Conservation (phyloP, 192 early-diverging fungal species). For the Lunasporangiospora selenospora region DNA sequence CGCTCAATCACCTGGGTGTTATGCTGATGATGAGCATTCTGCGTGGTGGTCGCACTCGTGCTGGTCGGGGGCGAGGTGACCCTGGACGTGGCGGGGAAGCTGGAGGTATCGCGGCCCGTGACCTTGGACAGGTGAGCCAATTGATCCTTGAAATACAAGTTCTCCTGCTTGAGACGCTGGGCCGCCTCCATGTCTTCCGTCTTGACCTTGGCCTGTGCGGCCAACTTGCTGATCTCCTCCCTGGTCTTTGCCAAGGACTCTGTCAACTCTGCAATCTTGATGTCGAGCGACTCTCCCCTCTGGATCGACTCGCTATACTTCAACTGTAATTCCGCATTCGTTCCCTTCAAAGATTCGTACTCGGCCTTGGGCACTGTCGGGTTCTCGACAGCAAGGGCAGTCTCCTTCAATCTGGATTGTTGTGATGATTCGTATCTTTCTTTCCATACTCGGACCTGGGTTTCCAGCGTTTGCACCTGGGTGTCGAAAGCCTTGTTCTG, state of each 20-base stretch:
- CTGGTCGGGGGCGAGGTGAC: slow-evolving; percentile 16
- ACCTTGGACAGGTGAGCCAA: slow-evolving; percentile 62
- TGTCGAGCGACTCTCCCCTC: slow-evolving; percentile 68
- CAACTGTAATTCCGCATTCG: slow-evolving; percentile 63
- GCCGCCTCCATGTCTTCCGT: slow-evolving; percentile 69
- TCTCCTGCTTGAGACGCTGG: slow-evolving; percentile 72
- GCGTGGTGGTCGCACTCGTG: background rate
- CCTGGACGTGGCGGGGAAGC: slow-evolving; percentile 42
- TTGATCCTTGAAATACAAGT: slow-evolving; percentile 74
- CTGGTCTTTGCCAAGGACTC: slow-evolving; percentile 61
- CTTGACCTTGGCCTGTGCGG: slow-evolving; percentile 51
- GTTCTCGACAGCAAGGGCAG: slow-evolving; percentile 57
- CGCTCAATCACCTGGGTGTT: slow-evolving; percentile 29
- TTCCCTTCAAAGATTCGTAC: slow-evolving; percentile 59
- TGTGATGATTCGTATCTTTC: slow-evolving; percentile 69
- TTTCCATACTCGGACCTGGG: slow-evolving; percentile 71
- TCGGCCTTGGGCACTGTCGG: slow-evolving; percentile 67
- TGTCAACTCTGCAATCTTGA: slow-evolving; percentile 65
- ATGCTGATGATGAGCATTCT: slow-evolving; percentile 20
- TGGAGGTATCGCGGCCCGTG: slow-evolving; percentile 54
- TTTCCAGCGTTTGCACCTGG: slow-evolving; percentile 67
- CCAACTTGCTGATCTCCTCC: slow-evolving; percentile 71
- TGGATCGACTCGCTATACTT: slow-evolving; percentile 68
- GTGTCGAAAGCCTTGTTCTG: slow-evolving; percentile 70
- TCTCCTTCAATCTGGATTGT: slow-evolving; percentile 57